phyloP scores from a whole-genome alignment of 2,329 filamentous ascomycete species.

The Fusarium euwallaceae region DNA sequence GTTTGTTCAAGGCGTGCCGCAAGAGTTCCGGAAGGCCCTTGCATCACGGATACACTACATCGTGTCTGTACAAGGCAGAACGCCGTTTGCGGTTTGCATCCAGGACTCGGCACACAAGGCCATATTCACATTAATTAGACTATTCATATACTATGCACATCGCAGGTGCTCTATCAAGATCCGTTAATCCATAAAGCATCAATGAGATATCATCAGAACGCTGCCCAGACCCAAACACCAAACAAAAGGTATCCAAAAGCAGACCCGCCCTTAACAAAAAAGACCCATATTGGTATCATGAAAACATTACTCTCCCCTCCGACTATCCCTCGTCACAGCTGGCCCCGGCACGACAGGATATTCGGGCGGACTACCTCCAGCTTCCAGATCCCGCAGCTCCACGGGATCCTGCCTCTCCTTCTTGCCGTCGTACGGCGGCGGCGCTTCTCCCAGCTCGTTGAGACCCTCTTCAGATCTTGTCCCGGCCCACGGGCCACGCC shows the following conservation, averaged over 20 bases:
- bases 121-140: neutral
- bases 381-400: conserved; percentile 47
- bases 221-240: conserved; percentile 3
- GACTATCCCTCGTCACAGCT: conserved; percentile 38
- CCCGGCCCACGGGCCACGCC: conserved; percentile 45
- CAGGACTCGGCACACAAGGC: neutral
- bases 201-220: neutral
- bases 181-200: neutral
- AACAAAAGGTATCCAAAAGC: conserved; percentile 2
- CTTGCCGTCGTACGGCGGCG: conserved; percentile 69
- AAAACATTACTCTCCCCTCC: conserved; percentile 20
- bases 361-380: conserved; percentile 45
- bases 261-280: neutral
- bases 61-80: neutral
- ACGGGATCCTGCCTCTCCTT: conserved; percentile 40
- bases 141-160: neutral
- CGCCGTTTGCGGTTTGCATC: neutral
- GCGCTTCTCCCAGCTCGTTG: conserved; percentile 74
- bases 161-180: neutral
- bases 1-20: neutral
- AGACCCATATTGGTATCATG: neutral
- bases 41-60: neutral
- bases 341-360: conserved; percentile 47
- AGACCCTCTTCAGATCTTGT: conserved; percentile 64
- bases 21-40: neutral